Evolutionary conservation across 495 filamentous ascomycete species (phyloP).

Genomic region (Talaromyces wortmannii): DNA sequence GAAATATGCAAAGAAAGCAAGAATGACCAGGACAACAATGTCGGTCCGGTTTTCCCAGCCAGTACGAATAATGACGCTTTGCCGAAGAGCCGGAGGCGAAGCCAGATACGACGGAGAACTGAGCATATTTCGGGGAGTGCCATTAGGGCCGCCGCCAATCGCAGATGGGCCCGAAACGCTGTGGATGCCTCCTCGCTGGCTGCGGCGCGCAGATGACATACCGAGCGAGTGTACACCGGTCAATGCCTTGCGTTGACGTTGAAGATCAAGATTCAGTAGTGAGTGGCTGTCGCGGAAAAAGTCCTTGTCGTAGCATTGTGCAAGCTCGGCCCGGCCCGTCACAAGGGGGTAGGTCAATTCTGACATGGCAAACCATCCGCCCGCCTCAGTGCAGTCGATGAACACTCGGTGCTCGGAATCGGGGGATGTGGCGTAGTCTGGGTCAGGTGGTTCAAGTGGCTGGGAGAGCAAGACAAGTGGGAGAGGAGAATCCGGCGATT

Average conservation of each 20-base stretch:
- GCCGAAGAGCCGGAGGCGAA: constrained; percentile 35
- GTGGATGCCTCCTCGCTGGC: constrained; percentile 11
- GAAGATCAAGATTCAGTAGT: constrained; percentile 31
- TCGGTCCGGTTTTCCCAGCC: constrained; percentile 46
- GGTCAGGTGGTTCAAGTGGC: constrained; percentile 60
- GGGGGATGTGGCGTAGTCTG: constrained; percentile 47
- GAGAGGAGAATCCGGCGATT: constrained; percentile 47
- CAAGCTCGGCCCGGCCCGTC: constrained; percentile 58
- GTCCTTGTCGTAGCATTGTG: constrained; percentile 57
- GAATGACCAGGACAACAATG: constrained; percentile 39
- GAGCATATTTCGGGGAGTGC: constrained; percentile 32
- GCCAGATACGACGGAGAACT: constrained; percentile 34
- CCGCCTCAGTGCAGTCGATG: constrained; percentile 76
- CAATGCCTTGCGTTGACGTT: constrained; percentile 40
- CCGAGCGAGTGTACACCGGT: constrained; percentile 47
- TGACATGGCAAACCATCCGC: constrained; percentile 92
- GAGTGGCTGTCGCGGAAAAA: constrained; percentile 38
- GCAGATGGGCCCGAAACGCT: constrained; percentile 18
- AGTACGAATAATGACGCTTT: constrained; percentile 47
- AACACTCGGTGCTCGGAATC: constrained; percentile 64
- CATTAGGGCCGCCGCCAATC: constrained; percentile 22
- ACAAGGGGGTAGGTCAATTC: constrained; percentile 79
- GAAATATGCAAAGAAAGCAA: constrained; percentile 38
- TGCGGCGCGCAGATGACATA: constrained; percentile 7
- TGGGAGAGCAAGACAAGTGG: constrained; percentile 79